Base-by-base conservation (phyloP, 768 basidiomycete genomes). In the Strobilomyces dryophilus region DNA sequence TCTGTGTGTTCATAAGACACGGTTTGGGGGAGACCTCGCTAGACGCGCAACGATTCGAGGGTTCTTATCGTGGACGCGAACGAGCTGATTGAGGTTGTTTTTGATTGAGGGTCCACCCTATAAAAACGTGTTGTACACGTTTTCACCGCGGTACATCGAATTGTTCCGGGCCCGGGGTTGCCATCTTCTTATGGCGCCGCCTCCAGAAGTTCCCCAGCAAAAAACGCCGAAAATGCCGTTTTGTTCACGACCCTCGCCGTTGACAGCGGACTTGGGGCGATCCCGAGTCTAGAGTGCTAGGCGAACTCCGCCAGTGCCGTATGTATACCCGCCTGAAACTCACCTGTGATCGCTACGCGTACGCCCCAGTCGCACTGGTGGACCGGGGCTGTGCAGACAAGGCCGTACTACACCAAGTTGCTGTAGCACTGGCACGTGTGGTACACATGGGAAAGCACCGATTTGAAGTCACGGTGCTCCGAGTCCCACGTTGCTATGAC, bases 61-160 rank as follows among this genome's bases (percentile, higher is more conserved):
- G 49, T 68, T 70, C 69, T 69, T 69, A 69, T 69, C 67, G 37
- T 47, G 49, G 44, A 59, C 51, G 6, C 35, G 52, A 59, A 48
- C 41, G 32, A 50, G 37, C 41, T 63, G 54, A 63, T 58, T 65
- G 59, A 61, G 55, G 37, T 31, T 69, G 59, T 69, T 69, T 49
- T 68, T 54, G 48, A 57, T 65, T 67, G 67, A 49, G 69, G 69
- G 67, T 71, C 67, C 67, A 66, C 65, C 64, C 63, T 65, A 68
- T 12, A 61, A 67, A 66, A 68, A 71, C 67, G 67, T 69, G 67
- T 70, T 61, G 44, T 52, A 58, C 67, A 69, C 63, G 67, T 65
- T 67, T 51, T 56, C 67, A 49, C 65, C 51, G 54, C 41, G 59
- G 56, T 63, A 58, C 59, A 50, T 47, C 50, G 52, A 68, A 45